Conservation (phyloP, 2,329 filamentous ascomycete genomes). For the Alternaria sp. region DNA sequence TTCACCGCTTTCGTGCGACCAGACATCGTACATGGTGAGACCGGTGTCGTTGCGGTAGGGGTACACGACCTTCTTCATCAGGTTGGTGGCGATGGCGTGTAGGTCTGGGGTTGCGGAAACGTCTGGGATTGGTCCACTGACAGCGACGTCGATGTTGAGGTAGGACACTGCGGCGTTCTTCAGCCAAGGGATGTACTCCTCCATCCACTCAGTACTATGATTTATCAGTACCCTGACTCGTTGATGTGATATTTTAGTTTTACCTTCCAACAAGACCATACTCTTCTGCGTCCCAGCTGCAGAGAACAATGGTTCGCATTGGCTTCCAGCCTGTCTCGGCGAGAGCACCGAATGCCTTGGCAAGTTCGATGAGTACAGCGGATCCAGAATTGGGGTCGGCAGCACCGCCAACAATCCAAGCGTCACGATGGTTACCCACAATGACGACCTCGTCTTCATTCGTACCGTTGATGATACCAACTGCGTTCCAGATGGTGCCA, state of each 20-base stretch:
- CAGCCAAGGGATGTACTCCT: slow-evolving; percentile 58
- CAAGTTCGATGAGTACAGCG: slow-evolving; percentile 58
- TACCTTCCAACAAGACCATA: slow-evolving; percentile 47
- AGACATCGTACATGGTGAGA: slow-evolving; percentile 56
- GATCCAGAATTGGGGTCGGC: slow-evolving; percentile 61
- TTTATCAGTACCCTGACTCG: background rate
- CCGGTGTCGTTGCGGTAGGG: slow-evolving; percentile 48
- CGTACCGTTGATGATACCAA: slow-evolving; percentile 71
- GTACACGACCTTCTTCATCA: slow-evolving; percentile 53
- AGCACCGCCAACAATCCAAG: slow-evolving; percentile 62
- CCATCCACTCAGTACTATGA: slow-evolving; percentile 56
- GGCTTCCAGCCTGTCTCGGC: slow-evolving; percentile 60
- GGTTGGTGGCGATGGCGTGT: slow-evolving; percentile 42
- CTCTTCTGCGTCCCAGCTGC: slow-evolving; percentile 54
- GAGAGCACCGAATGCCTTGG: slow-evolving; percentile 58
- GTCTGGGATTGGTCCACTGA: slow-evolving; percentile 52
- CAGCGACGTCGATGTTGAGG: slow-evolving; percentile 60
- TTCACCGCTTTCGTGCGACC: slow-evolving; percentile 46
- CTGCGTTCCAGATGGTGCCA: slow-evolving; percentile 79
- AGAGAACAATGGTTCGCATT: slow-evolving; percentile 56
- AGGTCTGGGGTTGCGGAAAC: slow-evolving; percentile 51
- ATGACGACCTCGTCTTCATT: slow-evolving; percentile 63
- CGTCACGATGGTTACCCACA: slow-evolving; percentile 62
- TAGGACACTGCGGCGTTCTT: slow-evolving; percentile 55
- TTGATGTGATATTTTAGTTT: background rate